Evolutionary conservation across 257 asterid species (phyloP).

Genomic region (Fraxinus americana): DNA sequence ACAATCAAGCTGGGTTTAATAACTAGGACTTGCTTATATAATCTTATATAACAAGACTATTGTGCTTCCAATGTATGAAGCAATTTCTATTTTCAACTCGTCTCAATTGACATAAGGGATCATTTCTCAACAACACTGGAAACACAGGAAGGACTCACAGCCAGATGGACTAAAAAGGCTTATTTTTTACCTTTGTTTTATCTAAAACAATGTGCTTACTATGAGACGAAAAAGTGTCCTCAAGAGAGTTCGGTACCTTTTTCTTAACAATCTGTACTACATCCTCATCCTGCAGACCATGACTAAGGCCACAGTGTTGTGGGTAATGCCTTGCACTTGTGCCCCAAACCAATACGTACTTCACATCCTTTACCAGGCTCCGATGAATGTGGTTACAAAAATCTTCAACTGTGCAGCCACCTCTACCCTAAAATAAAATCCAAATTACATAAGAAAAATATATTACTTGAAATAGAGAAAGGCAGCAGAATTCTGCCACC

Average conservation of each 20-base stretch:
- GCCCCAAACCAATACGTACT: slow-evolving; percentile 97
- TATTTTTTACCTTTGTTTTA: slow-evolving; percentile 5
- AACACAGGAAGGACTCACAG: slow-evolving; percentile 1
- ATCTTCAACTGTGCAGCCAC: slow-evolving; percentile 95
- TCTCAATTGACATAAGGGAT: background rate
- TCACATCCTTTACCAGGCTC: slow-evolving; percentile 90
- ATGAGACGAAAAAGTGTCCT: background rate
- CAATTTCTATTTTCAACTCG: slow-evolving; percentile 2
- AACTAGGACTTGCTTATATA: background rate
- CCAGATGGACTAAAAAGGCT: background rate
- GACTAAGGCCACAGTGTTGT: slow-evolving; percentile 94
- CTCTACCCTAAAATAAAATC: slow-evolving; percentile 78
- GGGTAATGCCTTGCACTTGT: slow-evolving; percentile 94
- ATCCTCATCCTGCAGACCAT: slow-evolving; percentile 87
- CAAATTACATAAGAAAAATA: background rate
- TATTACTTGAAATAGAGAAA: slow-evolving; percentile 1
- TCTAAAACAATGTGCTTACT: background rate
- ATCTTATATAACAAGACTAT: background rate
- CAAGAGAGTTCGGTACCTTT: slow-evolving; percentile 56
- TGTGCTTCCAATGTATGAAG: background rate
- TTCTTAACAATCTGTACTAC: slow-evolving; percentile 98
- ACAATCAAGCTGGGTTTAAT: background rate
- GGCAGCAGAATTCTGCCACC: slow-evolving; percentile 4
- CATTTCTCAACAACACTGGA: background rate
- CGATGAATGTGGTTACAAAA: slow-evolving; percentile 97